These are phyloP conservation scores for Aspergillaceae sp. DNA, from an alignment of 2,329 filamentous ascomycete species.

Conservation along the genomic window DNA sequence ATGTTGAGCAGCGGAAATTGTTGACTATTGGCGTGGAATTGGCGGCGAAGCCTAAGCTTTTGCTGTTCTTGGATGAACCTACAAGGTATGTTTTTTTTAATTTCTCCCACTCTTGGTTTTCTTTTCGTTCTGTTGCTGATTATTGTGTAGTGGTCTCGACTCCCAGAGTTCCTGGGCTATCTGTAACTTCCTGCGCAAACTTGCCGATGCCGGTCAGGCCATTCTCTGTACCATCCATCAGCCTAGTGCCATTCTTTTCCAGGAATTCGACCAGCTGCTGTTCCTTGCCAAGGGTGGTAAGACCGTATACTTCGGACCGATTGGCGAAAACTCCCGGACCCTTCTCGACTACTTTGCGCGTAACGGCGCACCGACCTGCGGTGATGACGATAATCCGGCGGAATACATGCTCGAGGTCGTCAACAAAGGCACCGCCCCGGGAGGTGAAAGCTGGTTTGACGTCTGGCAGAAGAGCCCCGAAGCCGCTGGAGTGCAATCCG, in stretches of 20 bases:
- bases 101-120: background rate
- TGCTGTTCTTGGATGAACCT: slow-evolving; percentile 86
- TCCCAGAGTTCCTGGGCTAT: slow-evolving; percentile 89
- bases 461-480: slow-evolving; percentile 53
- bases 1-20: slow-evolving; percentile 57
- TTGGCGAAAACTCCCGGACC: slow-evolving; percentile 49
- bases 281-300: slow-evolving; percentile 56
- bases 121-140: no score
- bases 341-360: slow-evolving; percentile 56
- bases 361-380: slow-evolving; percentile 52
- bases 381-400: slow-evolving; percentile 57
- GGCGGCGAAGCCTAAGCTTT: slow-evolving; percentile 74
- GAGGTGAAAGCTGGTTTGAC: slow-evolving; percentile 49
- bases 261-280: slow-evolving; percentile 60
- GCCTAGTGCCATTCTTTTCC: slow-evolving; percentile 82
- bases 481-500: slow-evolving; percentile 44
- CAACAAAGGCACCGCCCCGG: slow-evolving; percentile 26
- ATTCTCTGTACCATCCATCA: slow-evolving; percentile 92
- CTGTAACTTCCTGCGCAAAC: slow-evolving; percentile 70
- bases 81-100: slow-evolving; percentile 52
- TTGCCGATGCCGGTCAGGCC: slow-evolving; percentile 77
- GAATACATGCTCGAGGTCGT: slow-evolving; percentile 62
- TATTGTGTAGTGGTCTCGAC: slow-evolving; percentile 61
- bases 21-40: slow-evolving; percentile 90
- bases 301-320: slow-evolving; percentile 60